Conservation (phyloP, 176 grass and related monocot genomes). For the Eremochloa ophiuroides region DNA sequence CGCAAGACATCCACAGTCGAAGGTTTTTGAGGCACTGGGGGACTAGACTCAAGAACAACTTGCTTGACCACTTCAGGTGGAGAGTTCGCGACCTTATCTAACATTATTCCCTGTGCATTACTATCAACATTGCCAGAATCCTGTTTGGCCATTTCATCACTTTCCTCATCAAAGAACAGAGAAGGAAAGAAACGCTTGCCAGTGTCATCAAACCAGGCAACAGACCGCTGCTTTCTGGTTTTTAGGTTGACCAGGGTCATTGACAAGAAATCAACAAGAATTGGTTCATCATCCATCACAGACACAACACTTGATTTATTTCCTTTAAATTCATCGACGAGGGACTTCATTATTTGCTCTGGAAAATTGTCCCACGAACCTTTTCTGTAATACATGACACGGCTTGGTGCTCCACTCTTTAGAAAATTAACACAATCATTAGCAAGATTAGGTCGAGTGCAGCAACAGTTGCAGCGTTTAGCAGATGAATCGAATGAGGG, state of each 20-base stretch:
- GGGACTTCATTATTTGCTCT: conserved; percentile 43
- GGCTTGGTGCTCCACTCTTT: conserved; percentile 45
- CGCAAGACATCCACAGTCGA: conserved; percentile 47
- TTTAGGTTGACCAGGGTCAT: conserved; percentile 62
- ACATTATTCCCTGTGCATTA: conserved; percentile 28
- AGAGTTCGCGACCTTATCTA: conserved; percentile 29
- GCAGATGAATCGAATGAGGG: conserved; percentile 37
- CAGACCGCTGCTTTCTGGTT: conserved; percentile 56
- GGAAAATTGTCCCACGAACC: conserved; percentile 58
- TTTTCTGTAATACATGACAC: conserved; percentile 59
- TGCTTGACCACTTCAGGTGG: conserved; percentile 58
- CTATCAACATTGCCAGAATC: conserved; percentile 5
- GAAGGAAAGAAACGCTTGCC: conserved; percentile 60
- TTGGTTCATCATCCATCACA: conserved; percentile 44
- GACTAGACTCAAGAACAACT: conserved; percentile 53
- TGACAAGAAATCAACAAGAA: conserved; percentile 74
- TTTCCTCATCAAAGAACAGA: conserved; percentile 56
- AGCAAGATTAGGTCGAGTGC: conserved; percentile 56
- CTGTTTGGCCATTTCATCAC: conserved; percentile 6
- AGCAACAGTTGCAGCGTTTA: conserved; percentile 49
- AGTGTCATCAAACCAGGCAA: conserved; percentile 71
- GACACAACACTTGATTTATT: conserved; percentile 49
- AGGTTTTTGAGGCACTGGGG: conserved; percentile 30
- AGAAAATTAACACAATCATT: conserved; percentile 68
- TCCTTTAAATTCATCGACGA: conserved; percentile 53